A percentile compares a stretch with the other conserved stretches of the same genome.
Conservation (phyloP, 306 rosid species). For the Mucuna pruriens region DNA sequence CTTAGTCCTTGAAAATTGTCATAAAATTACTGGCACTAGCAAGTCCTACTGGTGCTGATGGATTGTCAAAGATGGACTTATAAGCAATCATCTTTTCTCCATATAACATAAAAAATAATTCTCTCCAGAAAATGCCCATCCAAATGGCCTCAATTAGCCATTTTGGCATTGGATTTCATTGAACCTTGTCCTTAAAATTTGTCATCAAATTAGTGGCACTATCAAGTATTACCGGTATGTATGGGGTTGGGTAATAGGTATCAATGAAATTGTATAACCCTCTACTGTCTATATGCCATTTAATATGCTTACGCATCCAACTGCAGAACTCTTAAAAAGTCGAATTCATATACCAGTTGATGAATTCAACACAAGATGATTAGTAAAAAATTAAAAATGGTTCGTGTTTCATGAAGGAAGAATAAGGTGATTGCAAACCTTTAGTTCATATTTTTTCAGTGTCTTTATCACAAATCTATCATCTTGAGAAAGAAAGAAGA, state of each 20-base stretch:
- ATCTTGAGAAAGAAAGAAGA: slow-evolving; percentile 93
- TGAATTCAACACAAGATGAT: slow-evolving; percentile 12
- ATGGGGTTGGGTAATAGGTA: not conserved
- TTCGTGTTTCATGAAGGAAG: not conserved
- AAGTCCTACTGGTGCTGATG: not conserved
- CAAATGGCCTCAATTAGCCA: not conserved
- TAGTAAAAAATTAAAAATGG: not conserved
- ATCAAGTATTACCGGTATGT: not conserved
- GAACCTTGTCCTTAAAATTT: slow-evolving; percentile 5
- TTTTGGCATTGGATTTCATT: slow-evolving; percentile 20
- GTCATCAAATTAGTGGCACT: not conserved
- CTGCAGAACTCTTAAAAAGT: not conserved
- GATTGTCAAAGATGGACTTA: not conserved
- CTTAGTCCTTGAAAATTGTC: not conserved
- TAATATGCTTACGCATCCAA: not conserved
- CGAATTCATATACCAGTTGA: not conserved
- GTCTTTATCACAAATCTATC: slow-evolving; percentile 97
- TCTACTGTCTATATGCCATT: not conserved
- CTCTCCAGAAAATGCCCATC: not conserved
- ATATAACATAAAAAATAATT: not conserved
- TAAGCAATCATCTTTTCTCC: not conserved
- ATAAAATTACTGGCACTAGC: not conserved
- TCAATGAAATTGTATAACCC: not conserved
- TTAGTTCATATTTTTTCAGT: slow-evolving; percentile 73
- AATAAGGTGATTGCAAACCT: slow-evolving; percentile 64